Evolutionary conservation across 2,329 filamentous ascomycete genomes (phyloP), one percentile per base, ranked within the genome.

Genomic region (Verticillium zaregamsianum): DNA sequence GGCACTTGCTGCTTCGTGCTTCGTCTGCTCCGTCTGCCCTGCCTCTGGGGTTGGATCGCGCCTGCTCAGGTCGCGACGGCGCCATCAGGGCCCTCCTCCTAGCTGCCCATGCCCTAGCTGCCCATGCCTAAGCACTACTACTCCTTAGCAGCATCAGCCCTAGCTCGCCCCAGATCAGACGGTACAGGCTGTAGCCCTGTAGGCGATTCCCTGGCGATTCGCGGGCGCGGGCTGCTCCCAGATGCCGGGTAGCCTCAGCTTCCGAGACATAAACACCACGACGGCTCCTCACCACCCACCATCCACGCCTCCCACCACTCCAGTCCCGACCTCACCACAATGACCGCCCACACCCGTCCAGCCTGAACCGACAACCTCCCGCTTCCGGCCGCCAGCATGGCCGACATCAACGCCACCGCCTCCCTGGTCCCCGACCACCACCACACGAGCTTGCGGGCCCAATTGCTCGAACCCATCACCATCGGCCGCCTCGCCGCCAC

Each of bases 381-480:
- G 3, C 14, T 15, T 40, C 5, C 17, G 45, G n/a, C 20, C 33
- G 33, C 45, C 45, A 52, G n/a, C 45, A 55, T 55, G 25, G 56
- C 56, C 15, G 35, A 40, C 56, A 45, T 14, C n/a, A 14, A 35
- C 8, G 12, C 33, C 9, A 14, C 56, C 8, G 12, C 33, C 2
- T 35, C 33, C 5, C n/a, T 39, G 23, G n/a, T 59, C 28, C n/a
- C 40, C 40, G 45, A 59, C 28, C 9, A 28, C 28, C 9, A 28
- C 7, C 40, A 54, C n/a, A 31, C n/a, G 5, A 67, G 63, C 49
- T 23, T 73, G 33, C 68, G 67, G 61, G 66, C 62, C 39, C 66
- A 68, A 58, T 59, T 73, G 20, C 40, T 72, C 57, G 71, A 73
- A 33, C 66, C 68, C 33, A 57, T 77, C 55, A 76, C 75, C 14